These are phyloP conservation scores for Podaxis sp. DNA, from an alignment of 768 basidiomycete species.

Conservation along the genomic window DNA sequence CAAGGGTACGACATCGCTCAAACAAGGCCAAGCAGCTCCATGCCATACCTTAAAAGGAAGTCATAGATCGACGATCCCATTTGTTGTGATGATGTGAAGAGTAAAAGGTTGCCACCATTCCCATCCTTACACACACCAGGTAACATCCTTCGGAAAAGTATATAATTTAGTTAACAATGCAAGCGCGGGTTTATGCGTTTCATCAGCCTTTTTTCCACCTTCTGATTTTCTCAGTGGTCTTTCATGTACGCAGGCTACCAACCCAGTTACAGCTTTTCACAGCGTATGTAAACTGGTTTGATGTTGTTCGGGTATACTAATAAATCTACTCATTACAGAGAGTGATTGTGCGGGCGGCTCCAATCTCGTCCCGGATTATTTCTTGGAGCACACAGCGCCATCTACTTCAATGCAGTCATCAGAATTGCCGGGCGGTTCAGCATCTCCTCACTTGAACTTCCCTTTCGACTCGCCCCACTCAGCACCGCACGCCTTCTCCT, in stretches of 20 bases:
- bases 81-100: conserved; percentile 11
- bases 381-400: not conserved
- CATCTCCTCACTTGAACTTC: not conserved
- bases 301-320: conserved; percentile 1
- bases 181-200: conserved; percentile 8
- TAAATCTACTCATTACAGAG: conserved; percentile 15
- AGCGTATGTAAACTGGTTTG: conserved; percentile 4
- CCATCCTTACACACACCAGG: conserved; percentile 11
- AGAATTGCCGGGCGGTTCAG: conserved; percentile 5
- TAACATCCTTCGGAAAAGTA: conserved; percentile 11
- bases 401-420: not conserved
- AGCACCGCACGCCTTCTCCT: not conserved
- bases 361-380: not conserved
- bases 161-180: conserved; percentile 13
- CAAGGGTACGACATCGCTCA: conserved; percentile 19
- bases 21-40: not conserved
- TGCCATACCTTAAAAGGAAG: conserved; percentile 4
- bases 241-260: conserved; percentile 11
- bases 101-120: conserved; percentile 5
- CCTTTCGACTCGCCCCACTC: not conserved
- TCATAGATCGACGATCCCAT: not conserved
- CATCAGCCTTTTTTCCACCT: conserved; percentile 6
- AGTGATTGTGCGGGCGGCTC: not conserved
- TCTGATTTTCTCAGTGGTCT: conserved; percentile 6
- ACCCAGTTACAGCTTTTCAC: conserved; percentile 7